phyloP scores from a whole-genome alignment of 768 basidiomycete genomes.

The Favolaschia claudopus region DNA sequence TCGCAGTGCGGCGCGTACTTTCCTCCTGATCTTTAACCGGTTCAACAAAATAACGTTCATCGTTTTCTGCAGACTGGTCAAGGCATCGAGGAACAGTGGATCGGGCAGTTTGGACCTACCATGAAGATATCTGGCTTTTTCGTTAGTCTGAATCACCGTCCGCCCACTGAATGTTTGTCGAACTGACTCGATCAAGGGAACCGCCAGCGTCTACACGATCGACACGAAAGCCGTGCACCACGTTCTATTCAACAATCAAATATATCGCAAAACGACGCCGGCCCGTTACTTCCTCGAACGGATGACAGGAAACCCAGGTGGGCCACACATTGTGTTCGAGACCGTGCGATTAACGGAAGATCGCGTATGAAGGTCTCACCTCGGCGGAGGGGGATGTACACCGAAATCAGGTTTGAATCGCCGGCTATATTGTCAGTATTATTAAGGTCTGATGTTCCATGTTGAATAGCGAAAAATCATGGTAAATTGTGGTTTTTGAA shows the following conservation, averaged over 20 bases:
- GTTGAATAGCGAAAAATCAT: slow-evolving; percentile 32
- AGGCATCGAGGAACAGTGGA: slow-evolving; percentile 54
- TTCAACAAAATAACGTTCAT: slow-evolving; percentile 11
- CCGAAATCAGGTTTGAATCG: slow-evolving; percentile 28
- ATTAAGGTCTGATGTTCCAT: background rate
- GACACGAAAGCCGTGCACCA: slow-evolving; percentile 60
- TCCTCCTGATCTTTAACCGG: background rate
- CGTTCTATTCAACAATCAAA: slow-evolving; percentile 50
- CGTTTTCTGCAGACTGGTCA: background rate
- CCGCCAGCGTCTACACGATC: slow-evolving; percentile 46
- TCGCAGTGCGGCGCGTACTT: too few relatives aligned
- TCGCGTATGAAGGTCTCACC: slow-evolving; percentile 41
- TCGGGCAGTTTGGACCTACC: slow-evolving; percentile 53
- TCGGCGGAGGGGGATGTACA: slow-evolving; percentile 34
- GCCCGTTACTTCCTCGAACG: slow-evolving; percentile 32
- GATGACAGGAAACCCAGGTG: slow-evolving; percentile 39
- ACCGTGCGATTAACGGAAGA: too few relatives aligned
- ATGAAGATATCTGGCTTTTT: slow-evolving; percentile 52
- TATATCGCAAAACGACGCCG: slow-evolving; percentile 51
- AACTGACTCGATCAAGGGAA: slow-evolving; percentile 1
- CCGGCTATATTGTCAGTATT: background rate
- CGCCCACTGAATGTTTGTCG: background rate
- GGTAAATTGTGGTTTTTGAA: slow-evolving; percentile 8
- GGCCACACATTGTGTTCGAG: background rate
- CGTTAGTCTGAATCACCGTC: slow-evolving; percentile 29